A percentile compares a stretch with the other conserved stretches of the same genome.
Evolutionary conservation across 306 rosid species (phyloP).

Genomic region (Comarum palustre): DNA sequence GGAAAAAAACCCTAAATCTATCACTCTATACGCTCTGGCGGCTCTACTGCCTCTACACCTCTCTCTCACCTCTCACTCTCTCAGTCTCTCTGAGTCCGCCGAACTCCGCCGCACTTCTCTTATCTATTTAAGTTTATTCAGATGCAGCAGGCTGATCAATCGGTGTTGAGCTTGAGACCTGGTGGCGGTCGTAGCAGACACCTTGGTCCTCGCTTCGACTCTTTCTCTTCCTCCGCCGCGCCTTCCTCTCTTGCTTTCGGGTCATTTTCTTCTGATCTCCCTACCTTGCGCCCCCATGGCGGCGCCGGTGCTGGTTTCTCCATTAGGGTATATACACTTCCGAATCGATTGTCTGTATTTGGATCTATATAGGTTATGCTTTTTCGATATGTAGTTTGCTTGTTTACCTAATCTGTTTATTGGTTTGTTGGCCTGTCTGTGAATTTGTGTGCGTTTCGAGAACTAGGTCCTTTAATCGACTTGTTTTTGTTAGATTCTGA

Average conservation of each 20-base stretch:
- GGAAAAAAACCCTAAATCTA: too few species aligned
- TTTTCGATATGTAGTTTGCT: not conserved
- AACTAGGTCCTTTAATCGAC: not conserved
- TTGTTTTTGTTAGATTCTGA: not conserved
- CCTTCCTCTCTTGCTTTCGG: constrained; percentile 53
- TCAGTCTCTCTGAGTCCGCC: too few species aligned
- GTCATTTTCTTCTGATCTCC: constrained; percentile 67
- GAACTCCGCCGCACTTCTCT: too few species aligned
- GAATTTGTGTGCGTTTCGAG: not conserved
- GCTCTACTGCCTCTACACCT: too few species aligned
- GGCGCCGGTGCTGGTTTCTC: constrained; percentile 44
- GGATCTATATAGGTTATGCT: constrained; percentile 20
- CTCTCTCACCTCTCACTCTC: too few species aligned
- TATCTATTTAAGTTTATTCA: too few species aligned
- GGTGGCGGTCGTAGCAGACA: constrained; percentile 92
- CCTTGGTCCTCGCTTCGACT: constrained; percentile 69
- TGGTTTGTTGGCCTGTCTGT: not conserved
- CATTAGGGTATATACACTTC: constrained; percentile 44
- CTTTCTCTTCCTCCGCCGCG: constrained; percentile 51
- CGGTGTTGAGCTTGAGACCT: constrained; percentile 90
- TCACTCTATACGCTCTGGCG: too few species aligned
- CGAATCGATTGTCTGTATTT: constrained; percentile 4
- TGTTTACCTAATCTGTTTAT: not conserved
- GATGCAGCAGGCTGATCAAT: constrained; percentile 97
- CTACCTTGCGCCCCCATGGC: constrained; percentile 57